Percentiles rank a stretch among this genome's conserved stretches.
These are phyloP conservation scores for Aspergillus ochraceoroseus DNA, from an alignment of 2,329 filamentous ascomycete species.

Conservation along the genomic window DNA sequence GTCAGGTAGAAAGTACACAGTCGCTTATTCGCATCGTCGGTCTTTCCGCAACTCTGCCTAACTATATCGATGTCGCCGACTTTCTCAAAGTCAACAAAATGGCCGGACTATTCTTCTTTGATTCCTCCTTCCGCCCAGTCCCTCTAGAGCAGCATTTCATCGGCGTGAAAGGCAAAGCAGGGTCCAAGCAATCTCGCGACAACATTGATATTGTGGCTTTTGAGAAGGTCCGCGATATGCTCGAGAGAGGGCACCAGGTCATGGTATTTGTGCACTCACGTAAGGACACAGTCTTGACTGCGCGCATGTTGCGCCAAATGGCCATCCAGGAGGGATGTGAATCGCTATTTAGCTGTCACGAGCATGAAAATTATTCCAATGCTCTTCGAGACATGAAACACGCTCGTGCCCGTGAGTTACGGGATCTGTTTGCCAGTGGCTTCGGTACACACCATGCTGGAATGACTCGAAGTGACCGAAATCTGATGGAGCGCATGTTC, in stretches of 20 bases:
- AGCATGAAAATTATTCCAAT: conserved; percentile 72
- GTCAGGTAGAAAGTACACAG: conserved; percentile 96
- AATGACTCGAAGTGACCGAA: conserved; percentile 89
- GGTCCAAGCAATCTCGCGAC: conserved; percentile 73
- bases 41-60: conserved; percentile 89
- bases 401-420: conserved; percentile 77
- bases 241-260: conserved; percentile 85
- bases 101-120: conserved; percentile 94
- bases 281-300: conserved; percentile 86
- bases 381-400: conserved; percentile 80
- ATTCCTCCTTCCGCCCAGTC: conserved; percentile 89
- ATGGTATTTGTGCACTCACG: conserved; percentile 99
- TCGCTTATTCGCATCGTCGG: conserved; percentile 95
- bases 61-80: conserved; percentile 93
- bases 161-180: conserved; percentile 83
- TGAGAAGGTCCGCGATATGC: conserved; percentile 92
- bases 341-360: conserved; percentile 76
- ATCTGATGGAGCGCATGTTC: conserved; percentile 92
- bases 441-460: conserved; percentile 95
- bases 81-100: conserved; percentile 94
- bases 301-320: conserved; percentile 79
- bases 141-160: conserved; percentile 97
- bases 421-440: conserved; percentile 84
- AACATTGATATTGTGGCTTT: conserved; percentile 85
- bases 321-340: conserved; percentile 72